phyloP scores from a whole-genome alignment of 441 rosid species.

The Aleurites moluccanus region DNA sequence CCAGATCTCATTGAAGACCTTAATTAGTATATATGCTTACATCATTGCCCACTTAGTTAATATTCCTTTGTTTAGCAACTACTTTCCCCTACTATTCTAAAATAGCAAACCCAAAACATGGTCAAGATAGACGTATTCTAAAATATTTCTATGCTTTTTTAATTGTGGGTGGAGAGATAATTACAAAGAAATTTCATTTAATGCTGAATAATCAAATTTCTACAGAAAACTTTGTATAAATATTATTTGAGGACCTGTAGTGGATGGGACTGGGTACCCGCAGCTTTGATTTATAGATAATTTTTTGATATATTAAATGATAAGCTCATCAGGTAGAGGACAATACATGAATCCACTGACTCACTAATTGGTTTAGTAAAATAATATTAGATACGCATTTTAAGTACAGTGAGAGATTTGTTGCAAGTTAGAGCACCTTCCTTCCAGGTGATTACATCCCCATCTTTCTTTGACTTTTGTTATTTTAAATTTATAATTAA shows the following conservation, averaged over 20 bases:
- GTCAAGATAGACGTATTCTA: slow-evolving; percentile 41
- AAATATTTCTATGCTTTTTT: background rate
- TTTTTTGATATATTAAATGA: slow-evolving; percentile 11
- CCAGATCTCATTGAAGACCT: slow-evolving; percentile 65
- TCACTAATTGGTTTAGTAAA: slow-evolving; percentile 36
- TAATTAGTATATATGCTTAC: slow-evolving; percentile 65
- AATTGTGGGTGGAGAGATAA: slow-evolving; percentile 42
- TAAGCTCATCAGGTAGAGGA: slow-evolving; percentile 31
- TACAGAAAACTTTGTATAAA: slow-evolving; percentile 29
- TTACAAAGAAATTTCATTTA: slow-evolving; percentile 48
- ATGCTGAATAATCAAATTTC: slow-evolving; percentile 52
- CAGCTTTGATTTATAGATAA: slow-evolving; percentile 15
- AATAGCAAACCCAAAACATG: slow-evolving; percentile 37
- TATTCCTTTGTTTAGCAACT: slow-evolving; percentile 67
- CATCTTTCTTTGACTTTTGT: slow-evolving; percentile 57
- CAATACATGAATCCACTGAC: slow-evolving; percentile 50
- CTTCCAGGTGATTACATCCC: slow-evolving; percentile 47
- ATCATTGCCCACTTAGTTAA: slow-evolving; percentile 58
- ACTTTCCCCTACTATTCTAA: slow-evolving; percentile 37
- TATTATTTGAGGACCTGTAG: slow-evolving; percentile 32
- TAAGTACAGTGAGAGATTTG: slow-evolving; percentile 46
- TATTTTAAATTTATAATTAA: slow-evolving; percentile 8
- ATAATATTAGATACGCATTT: slow-evolving; percentile 35
- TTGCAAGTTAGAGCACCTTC: slow-evolving; percentile 34
- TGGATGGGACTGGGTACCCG: slow-evolving; percentile 52